Conservation (phyloP, 352 stramenopile genomes). For the Phytopythium kandeliae region DNA sequence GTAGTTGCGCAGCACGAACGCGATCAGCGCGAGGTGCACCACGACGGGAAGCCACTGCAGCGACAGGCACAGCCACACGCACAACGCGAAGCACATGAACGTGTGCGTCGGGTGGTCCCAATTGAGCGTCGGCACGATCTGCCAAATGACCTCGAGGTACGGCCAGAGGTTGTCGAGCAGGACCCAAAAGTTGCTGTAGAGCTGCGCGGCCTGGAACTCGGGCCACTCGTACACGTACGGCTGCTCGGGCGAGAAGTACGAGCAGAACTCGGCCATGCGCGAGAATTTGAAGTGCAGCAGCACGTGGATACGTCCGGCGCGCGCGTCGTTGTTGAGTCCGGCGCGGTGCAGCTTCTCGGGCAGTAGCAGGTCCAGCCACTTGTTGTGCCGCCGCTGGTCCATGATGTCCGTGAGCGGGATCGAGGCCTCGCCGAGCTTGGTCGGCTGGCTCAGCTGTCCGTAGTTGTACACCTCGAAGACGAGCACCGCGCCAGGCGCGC, state of each 20-base stretch:
- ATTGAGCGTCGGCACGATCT: constrained; percentile 77
- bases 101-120: constrained; percentile 82
- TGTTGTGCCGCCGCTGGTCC: constrained; percentile 84
- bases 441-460: constrained; percentile 74
- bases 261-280: constrained; percentile 78
- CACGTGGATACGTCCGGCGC: constrained; percentile 77
- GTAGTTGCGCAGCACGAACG: constrained; percentile 78
- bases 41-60: constrained; percentile 79
- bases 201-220: constrained; percentile 69
- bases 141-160: constrained; percentile 81
- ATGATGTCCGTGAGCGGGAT: constrained; percentile 77
- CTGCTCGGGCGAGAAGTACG: constrained; percentile 72
- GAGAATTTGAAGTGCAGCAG: constrained; percentile 86
- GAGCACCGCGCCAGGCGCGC: constrained; percentile 70
- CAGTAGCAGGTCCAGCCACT: constrained; percentile 79
- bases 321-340: constrained; percentile 77
- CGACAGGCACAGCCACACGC: constrained; percentile 79
- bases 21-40: constrained; percentile 73
- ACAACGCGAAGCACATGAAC: constrained; percentile 82
- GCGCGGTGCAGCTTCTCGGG: constrained; percentile 75
- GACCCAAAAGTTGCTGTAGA: constrained; percentile 88
- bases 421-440: constrained; percentile 74
- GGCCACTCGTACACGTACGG: constrained; percentile 75
- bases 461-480: constrained; percentile 86
- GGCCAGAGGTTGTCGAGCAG: constrained; percentile 79